Base-by-base conservation (phyloP, 2,329 filamentous ascomycete genomes). In the Colletotrichum cordylinicola region DNA sequence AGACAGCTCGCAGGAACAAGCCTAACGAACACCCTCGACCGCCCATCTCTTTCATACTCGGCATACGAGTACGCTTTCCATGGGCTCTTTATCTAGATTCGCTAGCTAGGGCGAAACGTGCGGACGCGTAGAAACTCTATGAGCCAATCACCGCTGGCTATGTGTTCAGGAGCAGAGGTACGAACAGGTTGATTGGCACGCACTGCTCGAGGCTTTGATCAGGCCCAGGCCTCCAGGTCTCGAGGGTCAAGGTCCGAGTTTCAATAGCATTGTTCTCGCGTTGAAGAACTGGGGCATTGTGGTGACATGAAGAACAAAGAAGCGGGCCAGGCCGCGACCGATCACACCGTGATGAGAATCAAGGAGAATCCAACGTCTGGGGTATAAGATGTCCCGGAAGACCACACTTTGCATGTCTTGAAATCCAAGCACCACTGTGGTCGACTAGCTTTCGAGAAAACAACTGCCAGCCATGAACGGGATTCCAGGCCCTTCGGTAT, bases 261-360 rank as follows among this genome's bases (percentile, higher is more conserved):
- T 24, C 39, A 75, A 67, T 31, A 8, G 21, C 73, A 58, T 73
- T 75, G 73, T 72, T 67, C 39, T 4, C 24, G 1, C 8, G 8
- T 16, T 18, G 3, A 31, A n/a, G 37, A 16, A 29, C 68, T 56
- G 12, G 62, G 13, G 18, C n/a, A 6, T 67, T 62, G 69, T 56
- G 1, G 43, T 27, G 9, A 24, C 8, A n/a, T 13, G 2, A 13
- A 16, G 18, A 67, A 75, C 73, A 75, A 75, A 75, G 69, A 9
- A 21, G 35, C 35, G 35, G 33, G 35, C 61, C 21, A 37, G 61
- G 35, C 35, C 61, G 35, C 6, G 33, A n/a, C 13, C 43, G n/a
- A 8, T 2, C 43, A 52, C 43, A 6, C n/a, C 21, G 43, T 13
- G 10, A 52, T n/a, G 3, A 52, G n/a, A 52, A 52, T 4, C 43